Percentiles rank a stretch among this genome's conserved stretches.
Evolutionary conservation across 2,329 filamentous ascomycete genomes (phyloP).

Genomic region (Claviceps paspali): DNA sequence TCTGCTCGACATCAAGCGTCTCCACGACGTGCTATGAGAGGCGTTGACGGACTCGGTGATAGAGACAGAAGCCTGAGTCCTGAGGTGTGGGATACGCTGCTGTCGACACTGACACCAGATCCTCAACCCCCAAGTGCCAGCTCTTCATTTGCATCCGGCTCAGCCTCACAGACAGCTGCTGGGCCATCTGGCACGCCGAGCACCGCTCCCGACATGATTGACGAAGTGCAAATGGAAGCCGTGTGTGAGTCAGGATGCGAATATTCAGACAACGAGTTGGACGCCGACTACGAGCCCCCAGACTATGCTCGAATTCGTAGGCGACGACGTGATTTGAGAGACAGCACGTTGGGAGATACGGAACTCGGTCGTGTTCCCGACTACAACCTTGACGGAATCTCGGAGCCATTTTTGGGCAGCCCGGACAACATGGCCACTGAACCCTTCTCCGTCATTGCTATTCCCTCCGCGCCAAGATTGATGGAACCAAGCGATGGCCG

Average conservation of each 20-base stretch:
- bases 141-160: conserved; percentile 64
- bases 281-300: conserved; percentile 28
- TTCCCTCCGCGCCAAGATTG: background rate
- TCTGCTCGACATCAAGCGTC: conserved; percentile 3
- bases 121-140: conserved; percentile 63
- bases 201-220: conserved; percentile 19
- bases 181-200: conserved; percentile 28
- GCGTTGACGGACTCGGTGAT: conserved; percentile 64
- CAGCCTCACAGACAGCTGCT: conserved; percentile 25
- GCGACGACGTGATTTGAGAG: conserved; percentile 3
- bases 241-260: conserved; percentile 39
- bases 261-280: conserved; percentile 39
- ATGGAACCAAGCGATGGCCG: background rate
- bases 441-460: background rate
- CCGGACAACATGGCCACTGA: background rate
- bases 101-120: conserved; percentile 68
- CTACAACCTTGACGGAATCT: conserved; percentile 8
- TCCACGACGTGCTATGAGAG: conserved; percentile 4
- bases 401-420: conserved; percentile 3
- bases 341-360: background rate
- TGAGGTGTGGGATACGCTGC: conserved; percentile 66
- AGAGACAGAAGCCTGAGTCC: conserved; percentile 71
- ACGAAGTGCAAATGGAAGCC: conserved; percentile 21
- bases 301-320: conserved; percentile 7
- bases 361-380: conserved; percentile 7